phyloP scores from a whole-genome alignment of 192 early-diverging fungal genomes.

The Coemansia aciculifera region DNA sequence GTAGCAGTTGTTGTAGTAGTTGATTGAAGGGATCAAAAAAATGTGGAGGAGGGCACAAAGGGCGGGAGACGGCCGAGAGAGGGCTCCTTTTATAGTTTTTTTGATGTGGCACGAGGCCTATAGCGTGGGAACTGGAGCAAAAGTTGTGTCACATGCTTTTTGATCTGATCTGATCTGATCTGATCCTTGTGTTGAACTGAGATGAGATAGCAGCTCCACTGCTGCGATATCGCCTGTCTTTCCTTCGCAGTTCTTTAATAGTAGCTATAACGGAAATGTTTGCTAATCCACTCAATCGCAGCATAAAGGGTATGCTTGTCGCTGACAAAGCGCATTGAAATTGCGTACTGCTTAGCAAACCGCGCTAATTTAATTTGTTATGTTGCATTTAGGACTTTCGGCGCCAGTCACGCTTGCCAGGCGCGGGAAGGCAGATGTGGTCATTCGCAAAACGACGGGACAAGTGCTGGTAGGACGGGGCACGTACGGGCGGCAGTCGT shows the following conservation, averaged over 20 bases:
- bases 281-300: conserved; percentile 29
- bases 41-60: background rate
- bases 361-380: background rate
- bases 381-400: conserved; percentile 22
- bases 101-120: background rate
- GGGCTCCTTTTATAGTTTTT: conserved; percentile 7
- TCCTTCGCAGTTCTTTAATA: too few species aligned
- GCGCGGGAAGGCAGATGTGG: conserved; percentile 54
- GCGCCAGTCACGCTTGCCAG: conserved; percentile 29
- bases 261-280: conserved; percentile 12
- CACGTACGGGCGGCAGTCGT: conserved; percentile 73
- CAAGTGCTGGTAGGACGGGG: conserved; percentile 60
- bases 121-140: background rate
- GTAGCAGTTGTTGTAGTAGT: background rate
- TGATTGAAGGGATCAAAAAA: background rate
- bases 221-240: background rate
- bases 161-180: background rate
- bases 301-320: conserved; percentile 25
- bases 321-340: background rate
- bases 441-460: conserved; percentile 47
- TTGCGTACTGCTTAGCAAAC: background rate
- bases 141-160: background rate
- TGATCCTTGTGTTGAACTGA: background rate
- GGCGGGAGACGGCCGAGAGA: background rate
- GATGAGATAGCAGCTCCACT: background rate